Evolutionary conservation across 1,284 basidiomycete species (phyloP), one percentile per base, ranked within the genome.

Genomic region (Tilletia horrida): DNA sequence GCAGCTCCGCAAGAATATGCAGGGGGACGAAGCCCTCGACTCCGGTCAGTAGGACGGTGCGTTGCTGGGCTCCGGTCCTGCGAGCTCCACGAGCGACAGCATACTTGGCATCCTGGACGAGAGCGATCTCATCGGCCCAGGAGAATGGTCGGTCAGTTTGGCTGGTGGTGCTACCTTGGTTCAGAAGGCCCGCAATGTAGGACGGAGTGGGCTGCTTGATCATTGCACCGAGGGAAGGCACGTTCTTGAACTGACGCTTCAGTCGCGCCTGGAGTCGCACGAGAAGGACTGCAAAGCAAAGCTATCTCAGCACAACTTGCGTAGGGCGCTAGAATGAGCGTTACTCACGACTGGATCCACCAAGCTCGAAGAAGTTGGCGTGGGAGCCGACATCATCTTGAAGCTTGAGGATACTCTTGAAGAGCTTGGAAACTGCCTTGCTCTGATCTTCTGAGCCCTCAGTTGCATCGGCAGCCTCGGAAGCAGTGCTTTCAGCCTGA

Each of bases 361-460:
- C 43, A 13, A 45, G 43, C 43, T 45, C 43, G 2, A 45, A 45
- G n/a, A 45, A 45, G 43, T 45, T 45, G 13, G 43, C 43, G 43
- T 45, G 43, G n/a, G 43, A n/a, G 13, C 43, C 43, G n/a, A 45
- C n/a, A n/a, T 45, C n/a, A n/a, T 45, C 43, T 45, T 45, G 43
- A 45, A 45, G 43, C 43, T 45, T 45, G 13, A 45, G n/a, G 43
- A 45, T 45, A 45, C 43, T 45, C 43, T 45, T 45, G 43, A 45
- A 45, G 13, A 45, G 43, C 43, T 45, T 45, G 43, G 43, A 1
- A 45, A 45, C 43, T 45, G 13, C 43, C 43, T 45, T 45, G 13
- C 43, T 45, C 43, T 45, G 43, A 45, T 45, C 43, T n/a, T 11
- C 43, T 13, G 43, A 45, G 43, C 43, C 43, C 43, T 45, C 43